Base-by-base conservation (phyloP, 129 eudicot genomes). In the Chrysanthemum makinoi region DNA sequence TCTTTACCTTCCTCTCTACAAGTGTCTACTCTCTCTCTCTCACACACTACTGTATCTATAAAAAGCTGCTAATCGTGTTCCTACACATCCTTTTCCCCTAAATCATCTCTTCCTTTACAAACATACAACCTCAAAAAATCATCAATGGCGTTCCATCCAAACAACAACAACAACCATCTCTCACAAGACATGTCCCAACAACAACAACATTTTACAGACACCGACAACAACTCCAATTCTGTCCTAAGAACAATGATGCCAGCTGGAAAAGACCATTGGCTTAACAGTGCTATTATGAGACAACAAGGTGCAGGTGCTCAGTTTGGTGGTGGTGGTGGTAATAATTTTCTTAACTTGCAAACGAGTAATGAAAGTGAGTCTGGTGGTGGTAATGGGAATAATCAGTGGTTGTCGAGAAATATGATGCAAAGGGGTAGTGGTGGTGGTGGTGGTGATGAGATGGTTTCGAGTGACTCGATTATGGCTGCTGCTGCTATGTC, bases 341-440 rank as follows among this genome's bases (percentile, higher is more conserved):
- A 68, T 1, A 82, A 3, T 10, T 83, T 87, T 59, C 80, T 83
- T 33, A 83, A 83, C 72, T 73, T 87, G 48, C 91, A 85, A 48
- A 75, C 80, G 1, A 79, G 79, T 69, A 72, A 80, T 16, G 82
- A 39, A 39, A 39, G 46, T 39, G 46, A 39, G 46, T 39, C 46
- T 39, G 46, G 46, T 39, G 46, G 46, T 39, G 44, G 44, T 6
- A 70, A 19, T 43, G 35, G 35, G 35, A 74, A 74, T 12, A 83
- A 76, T 24, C 89, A 82, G 82, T 89, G 96, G 96, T 84, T 89
- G 1, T 84, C 96, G 61, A 70, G 96, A 64, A 67, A 92, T 65
- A 71, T 81, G 65, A 47, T 86, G 59, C 86, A 30, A 30, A 30
- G 35, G 35, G 35, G 35, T n/a, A n/a, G n/a, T 30, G 68, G 84